Evolutionary conservation across 345 rosid genomes (phyloP), one percentile per base, ranked within the genome.

Genomic region (Clarkia xantiana): DNA sequence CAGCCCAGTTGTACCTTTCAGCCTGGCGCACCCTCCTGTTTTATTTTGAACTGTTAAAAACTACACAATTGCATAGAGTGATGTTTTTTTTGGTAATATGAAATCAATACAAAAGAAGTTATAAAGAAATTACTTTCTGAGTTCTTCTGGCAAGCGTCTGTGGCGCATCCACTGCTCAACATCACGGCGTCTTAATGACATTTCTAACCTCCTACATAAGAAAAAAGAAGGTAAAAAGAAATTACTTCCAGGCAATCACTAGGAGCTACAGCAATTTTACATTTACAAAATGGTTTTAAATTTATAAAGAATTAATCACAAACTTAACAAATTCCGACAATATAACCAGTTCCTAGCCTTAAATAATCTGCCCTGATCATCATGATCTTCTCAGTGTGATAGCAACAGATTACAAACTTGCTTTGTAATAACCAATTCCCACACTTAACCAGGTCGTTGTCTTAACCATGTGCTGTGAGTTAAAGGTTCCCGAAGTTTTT

Each of bases 141-240:
- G 67, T 12, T 55, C 63, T 42, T 60, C 75, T 8, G 97, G 95
- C 62, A 90, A 69, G 46, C 78, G 77, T 3, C 95, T 79, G 64
- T 76, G 95, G 39, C 82, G 79, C 97, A 90, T 90, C 97, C 97
- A 90, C 22, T 79, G 91, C 67, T 86, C 89, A 64, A 86, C 82
- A 67, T 86, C 97, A 40, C 91, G 97, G 13, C 74, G 77, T 62
- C 95, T 86, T 47, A 86, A 62, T 42, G 81, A 67, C 95, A 77
- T 79, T 75, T 86, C 94, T 64, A 83, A 55, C 65, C 78, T 72
- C 82, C 97, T 90, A 58, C 38, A 29, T 23, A 11, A 54, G 10
- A 45, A 53, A 40, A 9, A 15, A 38, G 36, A 45, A 18, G 10
- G 29, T 18, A 4, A 20, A 29, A 49, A 38, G 54, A 43, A 17